These are phyloP conservation scores for Sporothrix curviconia DNA, from an alignment of 2,329 filamentous ascomycete species.

Conservation along the genomic window DNA sequence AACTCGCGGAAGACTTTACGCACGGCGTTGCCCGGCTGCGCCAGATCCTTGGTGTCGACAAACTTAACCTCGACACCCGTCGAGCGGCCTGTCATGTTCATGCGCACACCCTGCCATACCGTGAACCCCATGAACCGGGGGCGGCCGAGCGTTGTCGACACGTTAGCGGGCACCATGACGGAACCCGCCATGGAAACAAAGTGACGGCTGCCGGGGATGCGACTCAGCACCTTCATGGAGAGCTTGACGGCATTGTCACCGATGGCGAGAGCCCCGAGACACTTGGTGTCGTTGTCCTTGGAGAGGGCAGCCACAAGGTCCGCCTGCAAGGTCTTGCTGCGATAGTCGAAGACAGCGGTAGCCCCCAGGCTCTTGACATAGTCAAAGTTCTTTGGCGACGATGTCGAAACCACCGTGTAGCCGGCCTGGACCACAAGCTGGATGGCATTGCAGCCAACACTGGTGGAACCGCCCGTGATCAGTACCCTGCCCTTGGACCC, in stretches of 20 bases:
- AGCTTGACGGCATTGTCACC: slow-evolving; percentile 9
- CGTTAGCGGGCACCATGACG: not conserved
- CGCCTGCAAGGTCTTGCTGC: slow-evolving; percentile 19
- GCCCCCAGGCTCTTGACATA: slow-evolving; percentile 39
- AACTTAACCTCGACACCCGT: not conserved
- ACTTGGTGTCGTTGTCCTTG: not conserved
- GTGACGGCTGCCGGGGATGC: not conserved
- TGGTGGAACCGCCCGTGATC: slow-evolving; percentile 37
- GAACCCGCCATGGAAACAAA: slow-evolving; percentile 15
- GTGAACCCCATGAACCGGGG: not conserved
- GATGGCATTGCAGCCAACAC: slow-evolving; percentile 37
- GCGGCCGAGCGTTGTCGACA: not conserved
- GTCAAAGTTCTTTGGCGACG: slow-evolving; percentile 36
- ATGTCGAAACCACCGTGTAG: slow-evolving; percentile 36
- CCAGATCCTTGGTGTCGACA: slow-evolving; percentile 5
- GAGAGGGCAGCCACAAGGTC: slow-evolving; percentile 18
- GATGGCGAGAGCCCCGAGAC: slow-evolving; percentile 18
- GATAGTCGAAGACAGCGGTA: slow-evolving; percentile 39
- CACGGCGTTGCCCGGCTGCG: not conserved
- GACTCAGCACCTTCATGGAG: slow-evolving; percentile 3
- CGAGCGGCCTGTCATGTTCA: not conserved
- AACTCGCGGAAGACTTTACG: not conserved
- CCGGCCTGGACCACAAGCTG: slow-evolving; percentile 32
- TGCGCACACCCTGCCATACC: not conserved
- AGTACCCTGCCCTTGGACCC: slow-evolving; percentile 22